These are phyloP conservation scores for Aspergillus coremiiformis DNA, from an alignment of 495 filamentous ascomycete species.

Conservation along the genomic window DNA sequence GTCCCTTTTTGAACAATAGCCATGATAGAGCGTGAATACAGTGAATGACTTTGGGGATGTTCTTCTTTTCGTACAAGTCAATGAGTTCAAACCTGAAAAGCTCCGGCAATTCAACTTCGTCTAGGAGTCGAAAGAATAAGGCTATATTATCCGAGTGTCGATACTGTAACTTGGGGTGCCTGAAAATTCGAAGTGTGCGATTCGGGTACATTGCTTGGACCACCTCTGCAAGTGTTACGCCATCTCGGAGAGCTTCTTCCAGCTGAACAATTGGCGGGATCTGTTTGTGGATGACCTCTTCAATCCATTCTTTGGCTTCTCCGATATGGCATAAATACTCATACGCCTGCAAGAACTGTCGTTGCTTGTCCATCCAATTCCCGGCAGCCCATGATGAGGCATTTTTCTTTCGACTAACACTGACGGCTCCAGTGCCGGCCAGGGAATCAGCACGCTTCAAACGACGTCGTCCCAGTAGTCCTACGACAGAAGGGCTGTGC, in stretches of 20 bases:
- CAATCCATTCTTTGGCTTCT: conserved; percentile 99
- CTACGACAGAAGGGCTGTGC: conserved; percentile 73
- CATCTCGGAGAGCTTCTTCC: conserved; percentile 88
- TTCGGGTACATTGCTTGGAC: conserved; percentile 82
- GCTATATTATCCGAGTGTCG: conserved; percentile 97
- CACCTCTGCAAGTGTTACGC: conserved; percentile 92
- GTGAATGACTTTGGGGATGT: conserved; percentile 98
- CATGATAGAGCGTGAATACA: conserved; percentile 96
- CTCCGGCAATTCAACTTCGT: conserved; percentile 90
- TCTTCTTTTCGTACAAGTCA: conserved; percentile 99
- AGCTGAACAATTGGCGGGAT: conserved; percentile 95
- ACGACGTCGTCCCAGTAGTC: conserved; percentile 73
- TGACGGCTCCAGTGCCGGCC: conserved; percentile 36
- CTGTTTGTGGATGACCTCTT: conserved; percentile 79
- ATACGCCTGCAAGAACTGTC: conserved; percentile 94
- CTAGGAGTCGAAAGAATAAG: conserved; percentile 84
- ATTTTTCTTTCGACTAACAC: conserved; percentile 42
- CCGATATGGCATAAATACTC: conserved; percentile 99
- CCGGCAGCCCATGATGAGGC: conserved; percentile 68
- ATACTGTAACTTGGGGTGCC: conserved; percentile 74
- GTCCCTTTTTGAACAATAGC: conserved; percentile 87
- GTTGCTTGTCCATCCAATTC: conserved; percentile 98
- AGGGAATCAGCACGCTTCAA: conserved; percentile 67
- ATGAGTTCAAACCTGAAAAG: conserved; percentile 98
- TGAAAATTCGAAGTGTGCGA: conserved; percentile 72